Conservation (phyloP, 108 stramenopile species). For the Fragilaria radians region DNA sequence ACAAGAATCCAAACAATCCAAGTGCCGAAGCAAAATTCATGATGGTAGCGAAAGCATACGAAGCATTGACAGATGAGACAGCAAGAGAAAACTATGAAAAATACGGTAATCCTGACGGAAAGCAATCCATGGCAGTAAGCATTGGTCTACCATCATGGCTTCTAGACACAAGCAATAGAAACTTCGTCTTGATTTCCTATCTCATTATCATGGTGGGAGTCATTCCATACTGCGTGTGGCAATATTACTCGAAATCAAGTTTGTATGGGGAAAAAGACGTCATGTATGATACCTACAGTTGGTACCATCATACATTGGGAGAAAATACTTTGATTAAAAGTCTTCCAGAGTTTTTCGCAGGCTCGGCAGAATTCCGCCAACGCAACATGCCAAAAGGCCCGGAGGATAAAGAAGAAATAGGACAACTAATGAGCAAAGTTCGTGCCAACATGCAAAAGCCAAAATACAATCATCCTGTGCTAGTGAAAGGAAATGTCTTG, state of each 20-base stretch:
- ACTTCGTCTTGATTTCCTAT: conserved; percentile 89
- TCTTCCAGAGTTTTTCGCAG: conserved; percentile 81
- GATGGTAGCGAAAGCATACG: conserved; percentile 95
- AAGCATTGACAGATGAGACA: conserved; percentile 85
- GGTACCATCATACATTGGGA: conserved; percentile 86
- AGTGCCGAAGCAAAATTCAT: conserved; percentile 90
- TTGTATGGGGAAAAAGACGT: conserved; percentile 97
- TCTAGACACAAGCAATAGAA: conserved; percentile 84
- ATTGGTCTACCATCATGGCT: conserved; percentile 95
- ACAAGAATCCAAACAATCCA: conserved; percentile 90
- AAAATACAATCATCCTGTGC: conserved; percentile 77
- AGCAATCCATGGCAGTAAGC: conserved; percentile 93
- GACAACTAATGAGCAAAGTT: conserved; percentile 40
- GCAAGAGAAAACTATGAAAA: conserved; percentile 92
- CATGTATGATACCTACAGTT: conserved; percentile 96
- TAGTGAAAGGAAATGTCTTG: conserved; percentile 93
- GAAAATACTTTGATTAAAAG: conserved; percentile 67
- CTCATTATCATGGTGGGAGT: conserved; percentile 94
- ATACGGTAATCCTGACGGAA: conserved; percentile 98
- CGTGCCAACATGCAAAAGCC: conserved; percentile 85
- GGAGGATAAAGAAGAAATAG: conserved; percentile 61
- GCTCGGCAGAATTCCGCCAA: conserved; percentile 82
- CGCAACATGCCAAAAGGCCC: conserved; percentile 65
- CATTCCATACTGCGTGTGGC: conserved; percentile 87
- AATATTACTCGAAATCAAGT: conserved; percentile 91